Conservation (phyloP, 2,329 filamentous ascomycete species). For the Alternaria sp. region DNA sequence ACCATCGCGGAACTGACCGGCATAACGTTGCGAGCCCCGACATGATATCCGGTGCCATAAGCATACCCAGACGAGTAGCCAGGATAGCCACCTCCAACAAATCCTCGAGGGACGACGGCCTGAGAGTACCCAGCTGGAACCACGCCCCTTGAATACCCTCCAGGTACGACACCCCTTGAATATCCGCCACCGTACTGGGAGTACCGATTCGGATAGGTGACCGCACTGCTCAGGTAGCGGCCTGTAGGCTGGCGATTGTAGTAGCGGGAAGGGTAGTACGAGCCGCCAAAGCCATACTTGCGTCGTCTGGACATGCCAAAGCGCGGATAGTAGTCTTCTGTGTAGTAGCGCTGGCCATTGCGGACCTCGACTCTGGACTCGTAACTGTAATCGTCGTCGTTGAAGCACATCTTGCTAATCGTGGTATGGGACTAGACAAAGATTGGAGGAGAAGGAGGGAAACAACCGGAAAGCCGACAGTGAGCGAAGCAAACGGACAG, state of each 20-base stretch:
- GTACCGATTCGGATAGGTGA: conserved; percentile 20
- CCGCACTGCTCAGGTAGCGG: conserved; percentile 15
- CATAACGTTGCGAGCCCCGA: conserved; percentile 30
- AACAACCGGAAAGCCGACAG: neutral
- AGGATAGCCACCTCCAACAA: conserved; percentile 4
- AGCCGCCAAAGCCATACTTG: conserved; percentile 30
- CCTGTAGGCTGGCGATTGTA: conserved; percentile 30
- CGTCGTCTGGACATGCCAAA: conserved; percentile 32
- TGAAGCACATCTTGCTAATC: conserved; percentile 38
- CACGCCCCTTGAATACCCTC: conserved; percentile 13
- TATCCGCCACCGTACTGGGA: conserved; percentile 13
- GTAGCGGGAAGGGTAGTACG: conserved; percentile 43
- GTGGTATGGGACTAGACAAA: neutral
- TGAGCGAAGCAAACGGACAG: conserved; percentile 8
- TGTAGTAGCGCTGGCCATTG: conserved; percentile 25
- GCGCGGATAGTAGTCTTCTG: conserved; percentile 19
- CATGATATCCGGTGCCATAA: conserved; percentile 27
- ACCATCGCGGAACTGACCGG: conserved; percentile 35
- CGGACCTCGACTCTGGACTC: conserved; percentile 24
- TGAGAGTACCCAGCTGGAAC: conserved; percentile 12
- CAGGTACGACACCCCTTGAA: conserved; percentile 7
- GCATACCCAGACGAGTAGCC: conserved; percentile 18
- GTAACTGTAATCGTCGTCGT: conserved; percentile 28
- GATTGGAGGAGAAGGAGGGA: neutral
- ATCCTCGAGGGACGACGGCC: conserved; percentile 7